phyloP scores from a whole-genome alignment of 2,329 filamentous ascomycete genomes.

The Bipolaris bicolor region DNA sequence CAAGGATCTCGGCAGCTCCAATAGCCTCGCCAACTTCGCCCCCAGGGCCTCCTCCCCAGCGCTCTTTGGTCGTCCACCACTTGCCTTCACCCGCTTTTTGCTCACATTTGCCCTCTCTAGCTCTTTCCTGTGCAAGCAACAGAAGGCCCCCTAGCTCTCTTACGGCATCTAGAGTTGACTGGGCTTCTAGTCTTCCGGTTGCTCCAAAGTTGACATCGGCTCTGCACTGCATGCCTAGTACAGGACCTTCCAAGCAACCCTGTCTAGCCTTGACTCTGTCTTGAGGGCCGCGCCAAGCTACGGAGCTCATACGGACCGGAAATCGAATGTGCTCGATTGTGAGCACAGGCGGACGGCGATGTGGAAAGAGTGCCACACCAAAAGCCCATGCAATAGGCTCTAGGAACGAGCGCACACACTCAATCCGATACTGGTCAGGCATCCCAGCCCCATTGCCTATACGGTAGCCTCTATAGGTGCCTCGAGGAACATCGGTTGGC shows the following conservation, averaged over 20 bases:
- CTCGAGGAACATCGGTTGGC: constrained; percentile 36
- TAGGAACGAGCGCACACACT: constrained; percentile 62
- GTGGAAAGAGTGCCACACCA: constrained; percentile 59
- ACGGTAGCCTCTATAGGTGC: constrained; percentile 63
- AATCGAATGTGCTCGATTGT: constrained; percentile 59
- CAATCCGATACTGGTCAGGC: constrained; percentile 63
- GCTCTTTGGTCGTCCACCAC: constrained; percentile 64
- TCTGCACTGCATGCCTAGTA: constrained; percentile 62
- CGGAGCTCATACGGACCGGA: constrained; percentile 62
- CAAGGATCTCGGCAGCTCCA: constrained; percentile 29
- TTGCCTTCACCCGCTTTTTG: constrained; percentile 60
- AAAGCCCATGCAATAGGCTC: constrained; percentile 66
- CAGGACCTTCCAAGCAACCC: constrained; percentile 64
- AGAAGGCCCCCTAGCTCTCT: constrained; percentile 65
- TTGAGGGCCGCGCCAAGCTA: constrained; percentile 60
- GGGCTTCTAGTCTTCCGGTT: constrained; percentile 36
- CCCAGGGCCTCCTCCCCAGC: constrained; percentile 63
- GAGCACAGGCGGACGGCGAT: constrained; percentile 55
- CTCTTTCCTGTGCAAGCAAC: constrained; percentile 65
- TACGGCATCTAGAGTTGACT: constrained; percentile 58
- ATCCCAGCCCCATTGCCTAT: constrained; percentile 63
- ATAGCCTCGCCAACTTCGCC: constrained; percentile 50
- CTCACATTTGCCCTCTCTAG: constrained; percentile 60
- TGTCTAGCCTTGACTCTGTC: constrained; percentile 60
- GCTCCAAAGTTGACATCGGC: constrained; percentile 60